Conservation (phyloP, 1,284 basidiomycete species). For the Ceratobasidium sp. region DNA sequence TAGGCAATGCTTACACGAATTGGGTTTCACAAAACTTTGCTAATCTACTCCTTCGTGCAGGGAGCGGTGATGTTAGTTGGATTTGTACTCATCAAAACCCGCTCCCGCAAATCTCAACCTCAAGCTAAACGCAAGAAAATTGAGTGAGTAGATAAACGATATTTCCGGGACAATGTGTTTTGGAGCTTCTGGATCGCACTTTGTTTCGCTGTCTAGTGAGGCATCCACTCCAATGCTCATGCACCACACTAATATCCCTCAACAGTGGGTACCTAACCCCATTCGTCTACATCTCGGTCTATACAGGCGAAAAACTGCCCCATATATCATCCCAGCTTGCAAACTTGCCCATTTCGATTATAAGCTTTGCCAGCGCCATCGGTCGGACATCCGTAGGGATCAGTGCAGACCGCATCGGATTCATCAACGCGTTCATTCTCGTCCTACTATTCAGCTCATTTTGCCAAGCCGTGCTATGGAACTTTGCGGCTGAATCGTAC, state of each 20-base stretch:
- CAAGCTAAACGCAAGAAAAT: conserved; percentile 47
- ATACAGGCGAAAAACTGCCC: conserved; percentile 48
- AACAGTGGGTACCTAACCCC: conserved; percentile 38
- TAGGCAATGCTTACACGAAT: conserved; percentile 48
- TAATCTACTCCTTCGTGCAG: conserved; percentile 49
- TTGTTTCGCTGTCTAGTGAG: conserved; percentile 44
- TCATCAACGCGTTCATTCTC: conserved; percentile 50
- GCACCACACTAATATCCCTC: too few species aligned
- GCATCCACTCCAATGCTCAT: too few species aligned
- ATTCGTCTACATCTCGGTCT: conserved; percentile 51
- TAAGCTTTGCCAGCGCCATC: conserved; percentile 48
- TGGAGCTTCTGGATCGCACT: conserved; percentile 48
- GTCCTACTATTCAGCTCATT: conserved; percentile 50
- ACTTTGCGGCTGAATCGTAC: conserved; percentile 50
- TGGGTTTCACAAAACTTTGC: conserved; percentile 48
- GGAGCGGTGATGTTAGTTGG: conserved; percentile 45
- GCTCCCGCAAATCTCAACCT: conserved; percentile 22
- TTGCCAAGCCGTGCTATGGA: conserved; percentile 51
- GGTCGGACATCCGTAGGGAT: conserved; percentile 50
- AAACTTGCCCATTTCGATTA: conserved; percentile 49
- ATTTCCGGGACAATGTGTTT: conserved; percentile 48
- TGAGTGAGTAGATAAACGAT: conserved; percentile 45
- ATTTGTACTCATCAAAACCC: conserved; percentile 48
- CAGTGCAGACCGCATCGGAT: conserved; percentile 50
- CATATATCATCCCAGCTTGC: conserved; percentile 44